A percentile compares a stretch with the other conserved stretches of the same genome.
Conservation (phyloP, 345 rosid species). For the Sonneratia alba region DNA sequence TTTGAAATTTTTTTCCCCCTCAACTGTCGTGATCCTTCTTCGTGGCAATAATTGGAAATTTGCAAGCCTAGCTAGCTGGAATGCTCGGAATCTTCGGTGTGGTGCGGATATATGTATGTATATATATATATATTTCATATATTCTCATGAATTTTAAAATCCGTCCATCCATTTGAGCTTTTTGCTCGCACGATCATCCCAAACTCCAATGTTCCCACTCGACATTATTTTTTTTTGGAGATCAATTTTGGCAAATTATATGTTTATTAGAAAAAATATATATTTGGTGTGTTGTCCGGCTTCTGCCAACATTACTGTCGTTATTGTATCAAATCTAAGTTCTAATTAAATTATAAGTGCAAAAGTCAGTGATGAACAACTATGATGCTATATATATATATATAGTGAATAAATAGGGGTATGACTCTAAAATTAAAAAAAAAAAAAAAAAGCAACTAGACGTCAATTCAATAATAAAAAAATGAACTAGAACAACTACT, state of each 20-base stretch:
- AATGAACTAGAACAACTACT: no score
- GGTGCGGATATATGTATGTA: no score
- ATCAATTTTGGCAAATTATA: not conserved
- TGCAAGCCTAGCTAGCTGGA: constrained; percentile 9
- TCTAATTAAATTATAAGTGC: not conserved
- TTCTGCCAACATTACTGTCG: not conserved
- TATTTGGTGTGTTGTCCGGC: not conserved
- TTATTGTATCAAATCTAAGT: not conserved
- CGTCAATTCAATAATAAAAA: no score
- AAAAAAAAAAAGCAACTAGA: no score
- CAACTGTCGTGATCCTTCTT: not conserved
- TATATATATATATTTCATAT: not conserved
- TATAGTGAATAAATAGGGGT: not conserved
- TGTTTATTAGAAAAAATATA: not conserved
- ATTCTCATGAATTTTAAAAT: not conserved
- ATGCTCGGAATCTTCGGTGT: not conserved
- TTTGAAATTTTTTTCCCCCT: not conserved
- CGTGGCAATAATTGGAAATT: constrained; percentile 6
- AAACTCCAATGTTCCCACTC: not conserved
- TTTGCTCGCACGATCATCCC: constrained; percentile 6
- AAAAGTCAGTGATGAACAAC: not conserved
- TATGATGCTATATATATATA: not conserved
- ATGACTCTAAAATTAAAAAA: no score
- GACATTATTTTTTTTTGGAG: not conserved
- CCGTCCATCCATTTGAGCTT: not conserved